Percentiles rank a stretch among this genome's conserved stretches.
Conservation (phyloP, 2,329 filamentous ascomycete species). For the Dactylellina sp. region DNA sequence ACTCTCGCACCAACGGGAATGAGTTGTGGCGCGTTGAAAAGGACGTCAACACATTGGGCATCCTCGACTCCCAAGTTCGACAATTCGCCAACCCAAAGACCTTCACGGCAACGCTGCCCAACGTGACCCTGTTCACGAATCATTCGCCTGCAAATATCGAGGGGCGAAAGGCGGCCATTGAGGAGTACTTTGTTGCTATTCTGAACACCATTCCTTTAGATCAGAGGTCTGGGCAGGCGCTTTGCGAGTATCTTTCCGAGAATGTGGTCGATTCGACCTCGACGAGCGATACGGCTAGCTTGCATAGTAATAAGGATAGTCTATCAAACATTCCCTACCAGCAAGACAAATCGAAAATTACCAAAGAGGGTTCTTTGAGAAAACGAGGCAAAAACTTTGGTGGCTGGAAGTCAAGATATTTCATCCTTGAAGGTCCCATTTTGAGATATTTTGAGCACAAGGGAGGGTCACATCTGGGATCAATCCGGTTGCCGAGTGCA, state of each 20-base stretch:
- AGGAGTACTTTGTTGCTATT: constrained; percentile 85
- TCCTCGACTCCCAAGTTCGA: constrained; percentile 83
- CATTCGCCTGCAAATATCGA: constrained; percentile 95
- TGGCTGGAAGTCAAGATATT: constrained; percentile 89
- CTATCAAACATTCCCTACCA: constrained; percentile 63
- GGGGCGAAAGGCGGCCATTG: constrained; percentile 81
- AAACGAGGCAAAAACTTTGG: constrained; percentile 99
- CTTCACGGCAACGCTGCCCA: constrained; percentile 82
- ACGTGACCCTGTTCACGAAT: constrained; percentile 86
- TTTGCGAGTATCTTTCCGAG: constrained; percentile 86
- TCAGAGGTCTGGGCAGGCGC: constrained; percentile 77
- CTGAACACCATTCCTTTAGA: constrained; percentile 81
- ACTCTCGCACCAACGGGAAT: constrained; percentile 77
- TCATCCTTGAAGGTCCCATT: constrained; percentile 74
- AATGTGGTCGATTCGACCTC: constrained; percentile 70
- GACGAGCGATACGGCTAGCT: constrained; percentile 68
- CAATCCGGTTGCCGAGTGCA: constrained; percentile 88
- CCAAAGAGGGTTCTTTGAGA: constrained; percentile 81
- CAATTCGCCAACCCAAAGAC: constrained; percentile 69
- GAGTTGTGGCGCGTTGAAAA: constrained; percentile 97
- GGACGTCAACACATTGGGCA: constrained; percentile 81
- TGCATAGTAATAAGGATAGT: constrained; percentile 64
- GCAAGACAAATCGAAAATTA: constrained; percentile 63
- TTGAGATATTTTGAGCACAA: constrained; percentile 93
- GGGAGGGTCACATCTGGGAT: constrained; percentile 88